Base-by-base conservation (phyloP, 805 yeast species). In the Yamadazyma tumulicola region DNA sequence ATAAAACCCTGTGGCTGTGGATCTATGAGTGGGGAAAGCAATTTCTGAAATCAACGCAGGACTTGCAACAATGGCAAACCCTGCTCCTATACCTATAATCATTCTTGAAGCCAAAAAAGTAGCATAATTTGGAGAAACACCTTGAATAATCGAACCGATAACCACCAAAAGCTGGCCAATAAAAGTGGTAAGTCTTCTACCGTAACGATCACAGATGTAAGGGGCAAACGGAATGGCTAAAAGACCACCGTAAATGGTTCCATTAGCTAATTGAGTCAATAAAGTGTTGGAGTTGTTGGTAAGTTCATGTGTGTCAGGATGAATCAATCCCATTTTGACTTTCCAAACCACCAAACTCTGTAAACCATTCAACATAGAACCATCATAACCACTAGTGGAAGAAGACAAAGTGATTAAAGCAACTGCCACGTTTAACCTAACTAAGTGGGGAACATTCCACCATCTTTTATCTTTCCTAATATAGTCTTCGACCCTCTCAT, bases 21-120 rank as follows among this genome's bases (percentile, higher is more conserved):
- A 57, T 47, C 76, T 54, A 32, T 65, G 70, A 12, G 54, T 45
- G 19, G 80, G 80, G 45, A 57, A 74, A 2, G 78, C 54, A 14
- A 74, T 42, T 46, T 76, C 81, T 4, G 78, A 62, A 29, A 74
- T 61, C 48, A 73, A 55, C 8, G 74, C 42, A n/a, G 79, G 77
- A 16, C 74, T 57, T 7, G 72, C 57, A 26, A 68, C 67, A 22
- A 57, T 54, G 9, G 72, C 62, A 34, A 70, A 37, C 40, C 62
- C 61, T 29, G 40, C 26, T 18, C 79, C 79, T 26, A 64, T 43
- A 45, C 81, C 81, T 34, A 75, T 45, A 26, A 75, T 39, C 28
- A 75, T 48, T 59, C 81, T 64, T 0, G 72, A 51, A 12, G 49
- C 67, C 19, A 73, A 54, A 48, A 71, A 67, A 48, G 59, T 57